A percentile compares a stretch with the other conserved stretches of the same genome.
phyloP scores from a whole-genome alignment of 768 basidiomycete species.

The Boletus huronensis region DNA sequence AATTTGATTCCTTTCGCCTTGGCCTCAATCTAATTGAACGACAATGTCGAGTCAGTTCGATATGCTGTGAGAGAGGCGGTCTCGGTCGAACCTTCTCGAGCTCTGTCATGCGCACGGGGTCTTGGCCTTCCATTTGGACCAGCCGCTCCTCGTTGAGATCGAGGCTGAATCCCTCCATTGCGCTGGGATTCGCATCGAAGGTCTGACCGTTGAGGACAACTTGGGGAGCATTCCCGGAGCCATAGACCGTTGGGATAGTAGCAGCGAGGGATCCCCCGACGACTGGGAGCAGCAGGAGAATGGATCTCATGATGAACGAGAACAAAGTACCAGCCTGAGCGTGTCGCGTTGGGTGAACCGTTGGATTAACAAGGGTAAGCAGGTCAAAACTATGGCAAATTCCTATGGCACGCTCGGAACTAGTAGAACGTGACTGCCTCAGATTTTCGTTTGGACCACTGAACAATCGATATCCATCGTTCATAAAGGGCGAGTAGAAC shows the following conservation, averaged over 20 bases:
- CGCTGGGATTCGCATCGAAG: slow-evolving; percentile 20
- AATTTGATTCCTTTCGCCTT: slow-evolving; percentile 78
- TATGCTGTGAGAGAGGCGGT: too few relatives aligned
- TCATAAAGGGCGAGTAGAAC: too few relatives aligned
- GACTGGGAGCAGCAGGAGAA: slow-evolving; percentile 18
- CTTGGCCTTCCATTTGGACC: slow-evolving; percentile 68
- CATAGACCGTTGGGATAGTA: slow-evolving; percentile 8
- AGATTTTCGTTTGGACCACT: too few relatives aligned
- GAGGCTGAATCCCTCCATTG: slow-evolving; percentile 53
- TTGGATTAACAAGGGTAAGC: too few relatives aligned
- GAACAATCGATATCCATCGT: too few relatives aligned
- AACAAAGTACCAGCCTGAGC: too few relatives aligned
- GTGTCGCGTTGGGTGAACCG: too few relatives aligned
- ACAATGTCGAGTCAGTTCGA: not conserved
- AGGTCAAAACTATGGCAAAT: slow-evolving; percentile 7
- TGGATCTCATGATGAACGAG: slow-evolving; percentile 7
- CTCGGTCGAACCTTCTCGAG: slow-evolving; percentile 66
- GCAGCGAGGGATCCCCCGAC: slow-evolving; percentile 21
- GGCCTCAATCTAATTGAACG: slow-evolving; percentile 55
- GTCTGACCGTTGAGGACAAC: slow-evolving; percentile 28
- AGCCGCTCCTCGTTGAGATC: slow-evolving; percentile 72
- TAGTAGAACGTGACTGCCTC: too few relatives aligned
- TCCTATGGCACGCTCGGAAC: too few relatives aligned
- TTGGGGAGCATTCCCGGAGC: slow-evolving; percentile 10
- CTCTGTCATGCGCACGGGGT: slow-evolving; percentile 81